Conservation (phyloP, 202 grass and related monocot genomes). For the Panicum hallii region DNA sequence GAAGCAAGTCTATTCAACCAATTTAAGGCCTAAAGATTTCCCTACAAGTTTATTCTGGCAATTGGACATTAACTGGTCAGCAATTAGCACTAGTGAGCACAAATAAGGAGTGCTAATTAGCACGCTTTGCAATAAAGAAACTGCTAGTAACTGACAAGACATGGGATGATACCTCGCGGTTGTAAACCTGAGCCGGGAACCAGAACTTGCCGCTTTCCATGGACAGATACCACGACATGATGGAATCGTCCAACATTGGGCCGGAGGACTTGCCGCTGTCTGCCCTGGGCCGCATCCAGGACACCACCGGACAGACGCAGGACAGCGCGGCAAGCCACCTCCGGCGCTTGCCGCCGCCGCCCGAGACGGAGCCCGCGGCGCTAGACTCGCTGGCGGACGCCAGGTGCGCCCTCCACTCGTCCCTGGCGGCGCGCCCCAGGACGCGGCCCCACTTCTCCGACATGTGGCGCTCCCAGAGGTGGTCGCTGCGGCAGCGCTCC, state of each 20-base stretch:
- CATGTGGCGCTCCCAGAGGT: slow-evolving; percentile 94
- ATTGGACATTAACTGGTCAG: slow-evolving; percentile 32
- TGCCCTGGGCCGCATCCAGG: slow-evolving; percentile 74
- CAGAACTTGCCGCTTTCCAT: slow-evolving; percentile 86
- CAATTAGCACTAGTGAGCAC: slow-evolving; percentile 36
- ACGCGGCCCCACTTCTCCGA: slow-evolving; percentile 79
- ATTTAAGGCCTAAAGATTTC: slow-evolving; percentile 23
- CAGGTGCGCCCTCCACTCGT: slow-evolving; percentile 71
- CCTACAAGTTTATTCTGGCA: slow-evolving; percentile 3
- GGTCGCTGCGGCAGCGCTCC: slow-evolving; percentile 69
- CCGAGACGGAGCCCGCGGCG: slow-evolving; percentile 15
- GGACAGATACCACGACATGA: slow-evolving; percentile 92
- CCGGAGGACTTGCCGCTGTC: slow-evolving; percentile 36
- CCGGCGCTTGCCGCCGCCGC: slow-evolving; percentile 48
- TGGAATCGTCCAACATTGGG: slow-evolving; percentile 60
- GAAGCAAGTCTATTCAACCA: slow-evolving; percentile 31
- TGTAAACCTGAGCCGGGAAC: slow-evolving; percentile 99
- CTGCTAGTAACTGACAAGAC: neutral
- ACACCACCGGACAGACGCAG: slow-evolving; percentile 77
- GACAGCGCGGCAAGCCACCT: slow-evolving; percentile 74
- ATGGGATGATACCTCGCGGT: slow-evolving; percentile 83
- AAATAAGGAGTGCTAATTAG: slow-evolving; percentile 37
- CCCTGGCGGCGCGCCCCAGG: slow-evolving; percentile 60
- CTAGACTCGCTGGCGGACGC: slow-evolving; percentile 42
- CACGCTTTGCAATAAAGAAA: slow-evolving; percentile 35